These are phyloP conservation scores for Raffaelea arxii DNA, from an alignment of 2,329 filamentous ascomycete genomes.

Conservation along the genomic window DNA sequence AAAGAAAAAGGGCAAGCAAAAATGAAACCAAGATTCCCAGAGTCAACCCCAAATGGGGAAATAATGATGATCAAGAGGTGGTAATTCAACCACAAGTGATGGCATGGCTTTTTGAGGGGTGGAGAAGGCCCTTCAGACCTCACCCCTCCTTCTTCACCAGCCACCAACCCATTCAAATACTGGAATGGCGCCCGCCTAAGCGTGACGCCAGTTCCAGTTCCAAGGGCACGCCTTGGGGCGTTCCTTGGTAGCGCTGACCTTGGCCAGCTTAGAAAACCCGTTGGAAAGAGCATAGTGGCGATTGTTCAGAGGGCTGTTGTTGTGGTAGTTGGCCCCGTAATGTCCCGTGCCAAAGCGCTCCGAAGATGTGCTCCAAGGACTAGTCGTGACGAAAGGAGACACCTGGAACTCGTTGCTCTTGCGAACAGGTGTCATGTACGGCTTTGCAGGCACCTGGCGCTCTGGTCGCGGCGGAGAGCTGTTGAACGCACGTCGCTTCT, in stretches of 20 bases:
- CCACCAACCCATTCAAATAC: slow-evolving; percentile 97
- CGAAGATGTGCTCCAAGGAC: slow-evolving; percentile 41
- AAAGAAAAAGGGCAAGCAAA: slow-evolving; percentile 4
- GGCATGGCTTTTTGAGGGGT: slow-evolving; percentile 16
- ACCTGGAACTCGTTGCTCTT: too few relatives aligned
- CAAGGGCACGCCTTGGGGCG: slow-evolving; percentile 44
- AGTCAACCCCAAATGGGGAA: slow-evolving; percentile 8
- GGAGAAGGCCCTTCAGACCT: slow-evolving; percentile 44
- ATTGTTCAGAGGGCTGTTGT: slow-evolving; percentile 6
- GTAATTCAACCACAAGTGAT: slow-evolving; percentile 54
- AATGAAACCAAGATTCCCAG: slow-evolving; percentile 14
- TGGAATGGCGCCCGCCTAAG: slow-evolving; percentile 67
- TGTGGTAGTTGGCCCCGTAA: slow-evolving; percentile 12
- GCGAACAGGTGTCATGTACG: slow-evolving; percentile 34
- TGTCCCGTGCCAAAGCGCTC: slow-evolving; percentile 23
- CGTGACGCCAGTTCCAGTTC: slow-evolving; percentile 50
- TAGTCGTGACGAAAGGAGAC: too few relatives aligned
- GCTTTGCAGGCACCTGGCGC: slow-evolving; percentile 37
- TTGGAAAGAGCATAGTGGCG: slow-evolving; percentile 15
- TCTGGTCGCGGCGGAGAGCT: slow-evolving; percentile 36
- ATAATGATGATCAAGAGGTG: slow-evolving; percentile 8
- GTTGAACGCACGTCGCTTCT: slow-evolving; percentile 62
- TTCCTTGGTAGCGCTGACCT: slow-evolving; percentile 32
- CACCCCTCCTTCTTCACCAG: too few relatives aligned
- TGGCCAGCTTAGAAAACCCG: slow-evolving; percentile 18